These are phyloP conservation scores for Claviceps cyperi DNA, from an alignment of 2,329 filamentous ascomycete genomes.

Conservation along the genomic window DNA sequence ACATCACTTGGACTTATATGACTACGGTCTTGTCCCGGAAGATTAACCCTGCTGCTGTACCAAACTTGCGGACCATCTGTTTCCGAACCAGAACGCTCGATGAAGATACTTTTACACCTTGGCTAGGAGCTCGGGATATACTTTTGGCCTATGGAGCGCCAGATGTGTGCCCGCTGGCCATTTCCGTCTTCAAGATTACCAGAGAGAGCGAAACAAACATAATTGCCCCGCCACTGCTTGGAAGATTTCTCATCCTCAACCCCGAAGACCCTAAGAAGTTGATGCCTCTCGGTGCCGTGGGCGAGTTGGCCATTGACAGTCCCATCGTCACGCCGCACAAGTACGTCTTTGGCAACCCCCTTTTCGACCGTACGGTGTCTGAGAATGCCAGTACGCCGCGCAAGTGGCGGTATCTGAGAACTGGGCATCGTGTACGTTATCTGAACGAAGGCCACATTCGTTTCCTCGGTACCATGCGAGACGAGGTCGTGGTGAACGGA, in stretches of 20 bases:
- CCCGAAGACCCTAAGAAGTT: constrained; percentile 34
- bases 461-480: constrained; percentile 29
- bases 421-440: constrained; percentile 35
- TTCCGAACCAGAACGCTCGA: constrained; percentile 37
- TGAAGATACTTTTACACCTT: constrained; percentile 31
- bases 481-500: constrained; percentile 26
- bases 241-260: constrained; percentile 38
- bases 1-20: constrained; percentile 38
- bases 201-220: constrained; percentile 23
- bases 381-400: constrained; percentile 12
- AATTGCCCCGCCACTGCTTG: constrained; percentile 33
- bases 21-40: constrained; percentile 43
- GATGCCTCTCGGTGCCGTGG: constrained; percentile 38
- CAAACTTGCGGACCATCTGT: constrained; percentile 26
- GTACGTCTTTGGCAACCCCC: constrained; percentile 16
- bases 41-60: constrained; percentile 22
- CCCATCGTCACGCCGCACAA: constrained; percentile 21
- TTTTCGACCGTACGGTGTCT: constrained; percentile 12
- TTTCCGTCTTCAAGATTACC: constrained; percentile 31
- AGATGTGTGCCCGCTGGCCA: constrained; percentile 35
- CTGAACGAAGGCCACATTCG: constrained; percentile 33
- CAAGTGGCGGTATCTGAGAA: constrained; percentile 30
- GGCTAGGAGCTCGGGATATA: constrained; percentile 30
- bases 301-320: constrained; percentile 47
- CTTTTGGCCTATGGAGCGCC: constrained; percentile 37